A percentile compares a stretch with the other conserved stretches of the same genome.
These are phyloP conservation scores for Botrytis pseudocinerea DNA, from an alignment of 2,329 filamentous ascomycete species.

Conservation along the genomic window DNA sequence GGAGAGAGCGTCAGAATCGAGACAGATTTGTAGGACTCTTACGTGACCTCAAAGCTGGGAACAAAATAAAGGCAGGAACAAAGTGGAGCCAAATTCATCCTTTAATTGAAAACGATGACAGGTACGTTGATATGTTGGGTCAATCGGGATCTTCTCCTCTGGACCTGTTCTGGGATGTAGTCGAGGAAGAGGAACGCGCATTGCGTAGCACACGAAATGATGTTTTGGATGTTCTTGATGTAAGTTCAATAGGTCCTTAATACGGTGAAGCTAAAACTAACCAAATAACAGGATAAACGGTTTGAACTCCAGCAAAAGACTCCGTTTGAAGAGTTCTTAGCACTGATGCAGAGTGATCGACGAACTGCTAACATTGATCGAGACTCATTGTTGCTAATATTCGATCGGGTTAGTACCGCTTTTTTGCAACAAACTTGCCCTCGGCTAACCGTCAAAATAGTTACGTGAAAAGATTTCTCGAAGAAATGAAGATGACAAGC, in stretches of 20 bases:
- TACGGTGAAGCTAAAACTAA: conserved; percentile 42
- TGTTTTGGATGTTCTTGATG: conserved; percentile 84
- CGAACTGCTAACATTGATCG: conserved; percentile 85
- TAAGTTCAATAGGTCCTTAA: conserved; percentile 47
- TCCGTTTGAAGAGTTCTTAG: conserved; percentile 83
- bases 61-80: conserved; percentile 83
- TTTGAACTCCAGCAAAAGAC: conserved; percentile 89
- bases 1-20: conserved; percentile 81
- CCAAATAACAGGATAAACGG: conserved; percentile 68
- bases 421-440: not conserved
- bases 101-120: conserved; percentile 74
- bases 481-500: conserved; percentile 80
- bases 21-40: conserved; percentile 78
- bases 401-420: conserved; percentile 66
- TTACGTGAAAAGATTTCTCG: conserved; percentile 84
- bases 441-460: conserved; percentile 45
- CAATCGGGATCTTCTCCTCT: conserved; percentile 82
- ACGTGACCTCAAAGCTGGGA: conserved; percentile 68
- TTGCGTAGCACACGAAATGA: conserved; percentile 78
- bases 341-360: conserved; percentile 79
- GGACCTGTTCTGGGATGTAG: conserved; percentile 92
- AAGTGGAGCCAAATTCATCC: conserved; percentile 86
- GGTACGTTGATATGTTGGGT: conserved; percentile 81
- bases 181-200: conserved; percentile 92
- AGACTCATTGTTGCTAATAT: conserved; percentile 78